Base-by-base conservation (phyloP, 306 rosid genomes). In the Calophaca sinica region DNA sequence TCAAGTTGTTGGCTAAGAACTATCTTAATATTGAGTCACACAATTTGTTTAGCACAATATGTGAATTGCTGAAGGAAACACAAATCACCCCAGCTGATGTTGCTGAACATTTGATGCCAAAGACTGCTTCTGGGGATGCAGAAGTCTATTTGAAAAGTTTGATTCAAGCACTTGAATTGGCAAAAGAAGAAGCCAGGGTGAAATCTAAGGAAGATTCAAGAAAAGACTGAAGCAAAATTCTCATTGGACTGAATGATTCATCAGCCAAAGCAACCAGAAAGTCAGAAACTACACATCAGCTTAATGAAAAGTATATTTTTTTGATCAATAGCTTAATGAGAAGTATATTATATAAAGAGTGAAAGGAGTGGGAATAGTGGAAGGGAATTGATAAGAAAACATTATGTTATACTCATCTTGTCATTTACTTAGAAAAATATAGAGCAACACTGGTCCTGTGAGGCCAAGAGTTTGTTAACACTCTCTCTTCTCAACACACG, bases 101-200 rank as follows among this genome's bases (percentile, higher is more conserved):
- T n/a, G 97, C 97, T 0, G 94, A 93, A 75, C 87, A 91, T 79
- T 67, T 93, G 81, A 91, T 89, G 97, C 94, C 96, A 28, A 91
- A 88, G 80, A 35, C 55, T 36, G 68, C 81, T 58, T 36, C 49
- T 35, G 79, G 59, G 64, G 83, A 81, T 29, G 73, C 69, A 35
- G 86, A 80, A 2, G 2, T 54, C 31, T 75, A 83, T 32, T 76
- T 91, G 61, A 59, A 49, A 31, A 74, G 66, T 66, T 39, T 93
- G 75, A 78, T 93, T 38, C 70, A 87, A 57, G 94, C 82, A 68
- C 91, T 93, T 7, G 86, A 84, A 69, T 58, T 8, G 66, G 80
- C 74, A 20, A 20, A 20, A 6, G 87, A 74, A 70, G 90, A 72
- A 44, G 82, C 72, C 0, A 68, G 5, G 78, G 3, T 55, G 41